A percentile compares a stretch with the other conserved stretches of the same genome.
These are phyloP conservation scores for Fusarium sp. DNA, from an alignment of 2,329 filamentous ascomycete genomes.

Conservation along the genomic window DNA sequence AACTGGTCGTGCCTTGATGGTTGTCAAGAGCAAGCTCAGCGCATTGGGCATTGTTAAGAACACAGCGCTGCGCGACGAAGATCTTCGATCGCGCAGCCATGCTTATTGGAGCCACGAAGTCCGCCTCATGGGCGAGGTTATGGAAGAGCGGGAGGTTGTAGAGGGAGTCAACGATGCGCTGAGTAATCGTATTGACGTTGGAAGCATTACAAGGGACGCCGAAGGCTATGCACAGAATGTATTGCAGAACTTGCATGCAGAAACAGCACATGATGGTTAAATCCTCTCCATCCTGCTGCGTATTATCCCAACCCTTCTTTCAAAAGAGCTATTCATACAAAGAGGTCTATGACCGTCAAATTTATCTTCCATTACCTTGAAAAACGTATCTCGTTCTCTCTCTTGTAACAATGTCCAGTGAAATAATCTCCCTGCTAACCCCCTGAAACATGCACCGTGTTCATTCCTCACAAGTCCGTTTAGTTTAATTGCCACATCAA, in stretches of 20 bases:
- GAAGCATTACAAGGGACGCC: slow-evolving; percentile 70
- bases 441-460: slow-evolving; percentile 21
- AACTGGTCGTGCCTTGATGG: slow-evolving; percentile 66
- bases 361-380: slow-evolving; percentile 27
- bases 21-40: slow-evolving; percentile 73
- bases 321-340: slow-evolving; percentile 46
- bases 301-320: slow-evolving; percentile 42
- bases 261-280: slow-evolving; percentile 31
- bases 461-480: slow-evolving; percentile 15
- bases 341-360: slow-evolving; percentile 39
- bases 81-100: slow-evolving; percentile 72
- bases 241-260: slow-evolving; percentile 49
- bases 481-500: slow-evolving; percentile 16
- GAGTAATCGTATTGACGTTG: slow-evolving; percentile 71
- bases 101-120: slow-evolving; percentile 87
- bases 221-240: slow-evolving; percentile 67
- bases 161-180: slow-evolving; percentile 77
- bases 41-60: slow-evolving; percentile 83
- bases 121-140: slow-evolving; percentile 75
- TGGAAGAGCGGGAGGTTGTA: slow-evolving; percentile 82
- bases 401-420: slow-evolving; percentile 20
- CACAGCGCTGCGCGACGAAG: slow-evolving; percentile 78
- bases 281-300: slow-evolving; percentile 19
- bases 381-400: slow-evolving; percentile 32
- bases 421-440: slow-evolving; percentile 8